These are phyloP conservation scores for Trametes maxima DNA, from an alignment of 768 basidiomycete genomes.

Conservation along the genomic window DNA sequence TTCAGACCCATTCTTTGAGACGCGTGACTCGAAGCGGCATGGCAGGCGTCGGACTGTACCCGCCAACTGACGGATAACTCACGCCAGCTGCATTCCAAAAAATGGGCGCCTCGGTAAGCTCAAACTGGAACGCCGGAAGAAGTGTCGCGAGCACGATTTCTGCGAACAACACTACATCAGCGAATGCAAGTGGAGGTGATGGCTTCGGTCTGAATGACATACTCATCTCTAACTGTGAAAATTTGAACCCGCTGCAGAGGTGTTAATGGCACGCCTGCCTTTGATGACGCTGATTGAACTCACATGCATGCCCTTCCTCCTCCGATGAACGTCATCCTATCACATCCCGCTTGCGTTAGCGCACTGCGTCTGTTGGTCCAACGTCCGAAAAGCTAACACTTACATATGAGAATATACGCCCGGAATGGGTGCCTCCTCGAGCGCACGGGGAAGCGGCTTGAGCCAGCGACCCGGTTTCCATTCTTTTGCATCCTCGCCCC, in stretches of 20 bases:
- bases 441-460: slow-evolving; percentile 2
- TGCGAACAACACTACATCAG: not conserved
- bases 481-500: slow-evolving; percentile 34
- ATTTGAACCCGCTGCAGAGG: slow-evolving; percentile 25
- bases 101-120: slow-evolving; percentile 12
- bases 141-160: slow-evolving; percentile 18
- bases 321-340: slow-evolving; percentile 30
- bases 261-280: not conserved
- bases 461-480: slow-evolving; percentile 47
- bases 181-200: too few species aligned
- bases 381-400: not conserved
- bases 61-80: slow-evolving; percentile 6
- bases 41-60: slow-evolving; percentile 5
- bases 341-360: not conserved
- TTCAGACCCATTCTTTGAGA: not conserved
- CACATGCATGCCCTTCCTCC: slow-evolving; percentile 29
- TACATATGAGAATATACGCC: slow-evolving; percentile 21
- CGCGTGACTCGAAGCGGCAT: slow-evolving; percentile 8
- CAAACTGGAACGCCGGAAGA: slow-evolving; percentile 16
- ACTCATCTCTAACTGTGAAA: slow-evolving; percentile 28
- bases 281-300: not conserved
- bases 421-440: slow-evolving; percentile 12
- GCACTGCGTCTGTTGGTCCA: not conserved
- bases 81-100: slow-evolving; percentile 15
- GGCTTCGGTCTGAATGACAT: not conserved